phyloP scores from a whole-genome alignment of 148 eudicot species.

The Silene latifolia region DNA sequence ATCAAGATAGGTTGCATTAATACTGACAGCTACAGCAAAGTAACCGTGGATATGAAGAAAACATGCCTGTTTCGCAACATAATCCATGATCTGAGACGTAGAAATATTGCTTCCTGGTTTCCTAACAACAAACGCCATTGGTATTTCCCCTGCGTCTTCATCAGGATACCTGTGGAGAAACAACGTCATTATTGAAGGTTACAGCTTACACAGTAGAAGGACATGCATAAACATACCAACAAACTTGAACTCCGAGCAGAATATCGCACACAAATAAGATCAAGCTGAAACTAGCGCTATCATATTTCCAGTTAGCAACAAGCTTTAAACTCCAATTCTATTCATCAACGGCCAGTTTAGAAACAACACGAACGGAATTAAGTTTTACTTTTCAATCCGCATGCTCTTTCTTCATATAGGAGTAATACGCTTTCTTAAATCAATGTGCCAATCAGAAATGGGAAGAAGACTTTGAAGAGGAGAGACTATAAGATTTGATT shows the following conservation, averaged over 20 bases:
- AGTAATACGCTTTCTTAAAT: too few relatives aligned
- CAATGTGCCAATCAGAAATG: neutral
- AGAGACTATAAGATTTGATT: neutral
- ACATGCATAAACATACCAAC: neutral
- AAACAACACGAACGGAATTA: too few relatives aligned
- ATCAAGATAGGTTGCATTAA: neutral
- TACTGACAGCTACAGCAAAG: neutral
- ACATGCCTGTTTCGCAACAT: conserved; percentile 72
- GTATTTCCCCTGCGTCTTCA: conserved; percentile 86
- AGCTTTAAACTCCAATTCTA: too few relatives aligned
- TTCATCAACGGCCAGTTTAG: too few relatives aligned
- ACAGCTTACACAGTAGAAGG: neutral
- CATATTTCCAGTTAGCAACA: too few relatives aligned
- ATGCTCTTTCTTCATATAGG: too few relatives aligned
- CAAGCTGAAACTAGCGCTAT: too few relatives aligned
- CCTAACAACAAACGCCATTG: conserved; percentile 84
- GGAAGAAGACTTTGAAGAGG: neutral
- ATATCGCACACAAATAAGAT: neutral
- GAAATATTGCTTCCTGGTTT: conserved; percentile 57
- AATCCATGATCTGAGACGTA: conserved; percentile 62
- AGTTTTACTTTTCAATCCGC: too few relatives aligned
- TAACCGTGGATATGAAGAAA: neutral
- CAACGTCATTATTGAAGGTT: neutral
- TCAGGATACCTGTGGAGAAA: conserved; percentile 64
- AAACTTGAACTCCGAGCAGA: neutral